Evolutionary conservation across 495 filamentous ascomycete species (phyloP).

Genomic region (Opeltia flavorubescens): DNA sequence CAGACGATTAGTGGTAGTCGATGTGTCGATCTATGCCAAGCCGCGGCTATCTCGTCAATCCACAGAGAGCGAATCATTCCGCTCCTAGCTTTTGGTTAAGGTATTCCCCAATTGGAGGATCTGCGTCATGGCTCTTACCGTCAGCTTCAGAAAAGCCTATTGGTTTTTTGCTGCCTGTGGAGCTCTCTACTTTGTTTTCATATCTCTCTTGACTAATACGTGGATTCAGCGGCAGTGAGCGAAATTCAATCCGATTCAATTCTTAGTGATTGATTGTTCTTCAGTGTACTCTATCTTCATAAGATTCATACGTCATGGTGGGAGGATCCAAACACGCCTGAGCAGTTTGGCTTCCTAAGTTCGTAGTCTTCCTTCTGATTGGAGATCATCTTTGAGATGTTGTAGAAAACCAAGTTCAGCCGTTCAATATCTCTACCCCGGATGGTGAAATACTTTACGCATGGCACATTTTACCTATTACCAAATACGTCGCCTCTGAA

Average conservation of each 20-base stretch:
- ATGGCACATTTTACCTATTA: constrained; percentile 47
- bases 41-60: not conserved
- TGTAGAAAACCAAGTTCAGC: constrained; percentile 43
- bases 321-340: constrained; percentile 55
- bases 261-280: constrained; percentile 4
- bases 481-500: constrained; percentile 37
- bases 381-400: not conserved
- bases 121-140: constrained; percentile 18
- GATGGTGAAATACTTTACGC: constrained; percentile 45
- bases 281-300: constrained; percentile 65
- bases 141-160: constrained; percentile 43
- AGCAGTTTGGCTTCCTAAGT: constrained; percentile 76
- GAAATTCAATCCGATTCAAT: not conserved
- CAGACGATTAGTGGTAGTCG: too few species aligned
- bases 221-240: constrained; percentile 37
- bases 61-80: not conserved
- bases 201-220: constrained; percentile 34
- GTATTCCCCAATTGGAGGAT: not conserved
- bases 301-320: constrained; percentile 53
- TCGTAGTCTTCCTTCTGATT: constrained; percentile 14
- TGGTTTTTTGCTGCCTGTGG: constrained; percentile 39
- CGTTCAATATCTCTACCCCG: constrained; percentile 39
- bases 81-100: not conserved
- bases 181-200: constrained; percentile 33
- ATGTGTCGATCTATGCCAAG: too few species aligned